Conservation (phyloP, 441 rosid genomes). For the Melastoma candidum region DNA sequence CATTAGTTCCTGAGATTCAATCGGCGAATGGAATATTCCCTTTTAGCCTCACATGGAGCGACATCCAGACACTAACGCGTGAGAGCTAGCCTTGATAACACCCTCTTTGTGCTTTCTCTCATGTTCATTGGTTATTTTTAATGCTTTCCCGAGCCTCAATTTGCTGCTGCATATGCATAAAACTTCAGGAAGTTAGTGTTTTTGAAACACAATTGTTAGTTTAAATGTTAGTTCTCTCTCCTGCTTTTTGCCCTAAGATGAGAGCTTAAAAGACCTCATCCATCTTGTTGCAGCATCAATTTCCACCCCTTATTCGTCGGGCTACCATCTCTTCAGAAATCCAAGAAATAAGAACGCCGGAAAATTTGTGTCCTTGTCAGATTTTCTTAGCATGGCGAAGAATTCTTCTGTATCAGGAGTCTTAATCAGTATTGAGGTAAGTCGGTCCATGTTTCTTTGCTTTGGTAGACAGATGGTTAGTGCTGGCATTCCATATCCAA, state of each 20-base stretch:
- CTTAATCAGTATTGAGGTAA: slow-evolving; percentile 60
- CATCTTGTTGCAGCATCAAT: too few species aligned
- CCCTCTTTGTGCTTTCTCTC: not conserved
- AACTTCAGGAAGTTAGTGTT: too few species aligned
- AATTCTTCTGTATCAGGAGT: slow-evolving; percentile 40
- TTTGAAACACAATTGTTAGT: too few species aligned
- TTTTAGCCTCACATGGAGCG: slow-evolving; percentile 53
- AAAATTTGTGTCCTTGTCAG: slow-evolving; percentile 37
- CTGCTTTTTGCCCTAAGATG: not conserved
- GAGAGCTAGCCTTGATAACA: slow-evolving; percentile 21
- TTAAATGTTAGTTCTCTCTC: not conserved
- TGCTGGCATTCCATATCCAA: too few species aligned
- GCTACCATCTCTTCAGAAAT: slow-evolving; percentile 25
- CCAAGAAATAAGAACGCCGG: slow-evolving; percentile 41
- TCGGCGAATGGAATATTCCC: slow-evolving; percentile 30
- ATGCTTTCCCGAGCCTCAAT: too few species aligned
- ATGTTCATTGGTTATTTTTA: too few species aligned
- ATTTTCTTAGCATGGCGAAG: slow-evolving; percentile 51
- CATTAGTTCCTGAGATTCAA: slow-evolving; percentile 29
- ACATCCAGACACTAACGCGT: slow-evolving; percentile 51
- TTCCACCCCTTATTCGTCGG: too few species aligned
- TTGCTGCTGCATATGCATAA: too few species aligned
- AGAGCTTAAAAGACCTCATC: not conserved
- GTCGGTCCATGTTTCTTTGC: slow-evolving; percentile 6
- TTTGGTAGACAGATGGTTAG: not conserved